Base-by-base conservation (phyloP, 352 stramenopile genomes). In the Phytopythium boreale region DNA sequence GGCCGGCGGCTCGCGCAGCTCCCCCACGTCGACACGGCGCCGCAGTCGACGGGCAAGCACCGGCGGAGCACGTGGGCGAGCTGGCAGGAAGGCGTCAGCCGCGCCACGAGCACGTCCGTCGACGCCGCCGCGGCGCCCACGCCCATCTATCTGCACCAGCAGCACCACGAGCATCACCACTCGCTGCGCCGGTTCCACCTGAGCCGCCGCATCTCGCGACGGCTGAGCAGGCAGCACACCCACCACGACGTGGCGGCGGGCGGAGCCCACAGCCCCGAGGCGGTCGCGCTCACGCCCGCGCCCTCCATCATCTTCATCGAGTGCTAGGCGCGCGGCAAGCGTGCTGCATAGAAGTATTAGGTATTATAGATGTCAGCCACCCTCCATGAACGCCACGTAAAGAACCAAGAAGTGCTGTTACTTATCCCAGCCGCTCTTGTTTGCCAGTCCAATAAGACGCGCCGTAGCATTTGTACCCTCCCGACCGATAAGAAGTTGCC, bases 221-320 rank as follows among this genome's bases (percentile, higher is more conserved):
- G 34, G 1, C 22, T 68, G 29, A 61, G 49, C 39, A 62, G 34
- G 15, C 66, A 26, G 50, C 47, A 20, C 29, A 53, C 10, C n/a
- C 19, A 47, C 2, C 7, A 39, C n/a, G 60, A 56, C 22, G 27
- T 59, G 2, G 26, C 26, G 27, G 52, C 53, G n/a, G 39, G 53
- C 34, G 29, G 41, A n/a, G n/a, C n/a, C 4, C 24, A 5, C 24
- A 52, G 56, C 50, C 20, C 26, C 12, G 22, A 58, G 36, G 34
- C 39, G 5, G 31, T 39, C 9, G 47, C 14, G 7, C 39, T 51
- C 29, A 22, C 36, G 17, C 56, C 67, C 39, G 57, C 22, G 5
- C 66, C 62, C 53, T 73, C 69, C 39, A 68, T 76, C 44, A 57
- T 76, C 44, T 76, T 73, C 59, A 76, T 76, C 50, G 69, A 76